Conservation (phyloP, 495 filamentous ascomycete species). For the Staphylotrichum longicolle region DNA sequence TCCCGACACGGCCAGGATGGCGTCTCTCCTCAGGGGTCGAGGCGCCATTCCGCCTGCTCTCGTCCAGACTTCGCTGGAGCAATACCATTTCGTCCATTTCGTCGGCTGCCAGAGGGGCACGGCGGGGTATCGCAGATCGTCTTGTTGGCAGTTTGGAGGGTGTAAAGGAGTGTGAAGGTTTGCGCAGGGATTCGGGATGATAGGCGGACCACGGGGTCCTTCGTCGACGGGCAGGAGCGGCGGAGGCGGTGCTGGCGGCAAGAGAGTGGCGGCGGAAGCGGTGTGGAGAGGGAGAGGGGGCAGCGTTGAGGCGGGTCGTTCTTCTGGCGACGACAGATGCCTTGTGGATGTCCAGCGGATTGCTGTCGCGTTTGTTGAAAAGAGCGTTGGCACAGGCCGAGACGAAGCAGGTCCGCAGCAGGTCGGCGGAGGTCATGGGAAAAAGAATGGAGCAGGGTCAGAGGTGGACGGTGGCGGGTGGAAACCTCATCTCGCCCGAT, state of each 20-base stretch:
- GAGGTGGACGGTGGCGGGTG: slow-evolving; percentile 30
- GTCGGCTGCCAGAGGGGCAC: slow-evolving; percentile 3
- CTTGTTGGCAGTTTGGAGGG: slow-evolving; percentile 5
- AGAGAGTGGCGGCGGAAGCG: slow-evolving; percentile 26
- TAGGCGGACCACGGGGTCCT: slow-evolving; percentile 26
- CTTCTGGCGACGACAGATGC: slow-evolving; percentile 37
- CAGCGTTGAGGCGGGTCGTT: slow-evolving; percentile 28
- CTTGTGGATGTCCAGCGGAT: slow-evolving; percentile 34
- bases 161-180: slow-evolving; percentile 26
- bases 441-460: slow-evolving; percentile 24
- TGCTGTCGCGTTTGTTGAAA: slow-evolving; percentile 34
- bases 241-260: slow-evolving; percentile 16
- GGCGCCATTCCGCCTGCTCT: slow-evolving; percentile 25
- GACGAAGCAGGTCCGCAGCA: slow-evolving; percentile 36
- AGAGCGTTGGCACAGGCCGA: slow-evolving; percentile 39
- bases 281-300: slow-evolving; percentile 19
- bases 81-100: slow-evolving; percentile 31
- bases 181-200: slow-evolving; percentile 26
- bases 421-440: slow-evolving; percentile 37
- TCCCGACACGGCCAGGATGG: slow-evolving; percentile 20
- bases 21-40: slow-evolving; percentile 20
- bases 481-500: slow-evolving; percentile 38
- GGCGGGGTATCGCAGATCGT: slow-evolving; percentile 18
- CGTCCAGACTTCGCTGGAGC: slow-evolving; percentile 33
- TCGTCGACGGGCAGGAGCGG: slow-evolving; percentile 32